Conservation (phyloP, 1,284 basidiomycete genomes). For the Marasmius oreades region DNA sequence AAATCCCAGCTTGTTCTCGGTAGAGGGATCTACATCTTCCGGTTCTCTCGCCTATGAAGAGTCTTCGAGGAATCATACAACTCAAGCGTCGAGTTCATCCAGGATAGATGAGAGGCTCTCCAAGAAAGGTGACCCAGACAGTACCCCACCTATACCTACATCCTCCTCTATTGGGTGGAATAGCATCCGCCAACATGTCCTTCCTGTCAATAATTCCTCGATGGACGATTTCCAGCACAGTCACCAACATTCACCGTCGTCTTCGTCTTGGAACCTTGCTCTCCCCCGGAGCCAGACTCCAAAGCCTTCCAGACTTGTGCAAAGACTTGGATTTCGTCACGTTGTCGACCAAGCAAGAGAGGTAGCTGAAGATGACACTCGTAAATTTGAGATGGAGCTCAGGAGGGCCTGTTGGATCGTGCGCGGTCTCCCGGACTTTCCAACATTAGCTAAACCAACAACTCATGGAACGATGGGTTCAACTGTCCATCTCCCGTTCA, state of each 20-base stretch:
- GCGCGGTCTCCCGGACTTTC: conserved; percentile 18
- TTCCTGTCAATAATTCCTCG: conserved; percentile 26
- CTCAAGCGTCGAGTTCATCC: neutral
- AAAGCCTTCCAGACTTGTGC: conserved; percentile 51
- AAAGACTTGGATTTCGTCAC: conserved; percentile 51
- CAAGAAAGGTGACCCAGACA: neutral
- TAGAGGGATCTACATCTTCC: neutral
- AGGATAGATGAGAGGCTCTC: neutral
- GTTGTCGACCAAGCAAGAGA: conserved; percentile 58
- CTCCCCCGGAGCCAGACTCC: conserved; percentile 35
- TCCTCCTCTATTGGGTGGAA: conserved; percentile 49
- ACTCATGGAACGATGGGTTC: conserved; percentile 29
- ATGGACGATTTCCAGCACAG: conserved; percentile 8
- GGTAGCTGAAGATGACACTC: conserved; percentile 38
- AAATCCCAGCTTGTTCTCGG: neutral
- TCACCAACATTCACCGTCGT: conserved; percentile 17
- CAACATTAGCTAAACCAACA: conserved; percentile 24
- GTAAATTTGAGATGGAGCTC: conserved; percentile 47
- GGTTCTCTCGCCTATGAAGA: neutral
- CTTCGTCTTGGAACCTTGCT: conserved; percentile 21
- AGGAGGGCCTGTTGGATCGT: conserved; percentile 47
- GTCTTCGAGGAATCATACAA: neutral
- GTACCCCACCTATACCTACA: conserved; percentile 26
- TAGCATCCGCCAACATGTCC: conserved; percentile 47
- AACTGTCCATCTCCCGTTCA: conserved; percentile 46